Evolutionary conservation across 441 rosid genomes (phyloP).

Genomic region (Isatis lusitanica): DNA sequence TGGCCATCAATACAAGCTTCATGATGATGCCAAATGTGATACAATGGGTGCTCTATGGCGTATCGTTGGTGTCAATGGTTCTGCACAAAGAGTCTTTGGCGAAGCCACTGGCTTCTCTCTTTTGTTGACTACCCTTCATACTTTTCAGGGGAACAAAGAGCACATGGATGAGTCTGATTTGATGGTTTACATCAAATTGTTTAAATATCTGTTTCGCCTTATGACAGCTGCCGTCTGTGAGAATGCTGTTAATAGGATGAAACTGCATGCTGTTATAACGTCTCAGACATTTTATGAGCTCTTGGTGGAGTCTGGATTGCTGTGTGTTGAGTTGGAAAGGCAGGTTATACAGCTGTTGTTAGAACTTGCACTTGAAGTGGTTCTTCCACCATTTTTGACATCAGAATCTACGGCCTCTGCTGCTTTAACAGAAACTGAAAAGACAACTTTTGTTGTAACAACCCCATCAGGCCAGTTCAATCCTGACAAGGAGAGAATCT

Average conservation of each 20-base stretch:
- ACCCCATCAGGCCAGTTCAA: slow-evolving; percentile 66
- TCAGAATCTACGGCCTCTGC: slow-evolving; percentile 51
- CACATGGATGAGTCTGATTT: slow-evolving; percentile 59
- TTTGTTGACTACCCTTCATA: slow-evolving; percentile 89
- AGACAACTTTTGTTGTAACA: slow-evolving; percentile 52
- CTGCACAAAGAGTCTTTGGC: slow-evolving; percentile 94
- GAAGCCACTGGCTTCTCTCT: slow-evolving; percentile 99
- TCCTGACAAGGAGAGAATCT: slow-evolving; percentile 84
- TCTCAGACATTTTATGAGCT: slow-evolving; percentile 97
- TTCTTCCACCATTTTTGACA: slow-evolving; percentile 85
- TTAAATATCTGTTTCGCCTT: slow-evolving; percentile 87
- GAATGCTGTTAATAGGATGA: slow-evolving; percentile 82
- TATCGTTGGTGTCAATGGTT: slow-evolving; percentile 77
- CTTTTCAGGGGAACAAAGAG: slow-evolving; percentile 75
- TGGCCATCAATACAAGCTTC: slow-evolving; percentile 94
- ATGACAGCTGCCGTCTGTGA: slow-evolving; percentile 89
- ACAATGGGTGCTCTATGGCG: slow-evolving; percentile 99
- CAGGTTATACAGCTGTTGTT: slow-evolving; percentile 89
- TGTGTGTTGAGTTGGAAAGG: slow-evolving; percentile 92
- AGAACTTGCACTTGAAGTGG: slow-evolving; percentile 97
- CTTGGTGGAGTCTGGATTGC: slow-evolving; percentile 92
- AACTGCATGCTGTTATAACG: slow-evolving; percentile 74
- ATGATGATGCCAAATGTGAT: slow-evolving; percentile 94
- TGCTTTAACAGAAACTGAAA: slow-evolving; percentile 52
- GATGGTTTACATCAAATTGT: slow-evolving; percentile 64